Conservation (phyloP, 108 stramenopile species). For the Fistulifera solaris region DNA sequence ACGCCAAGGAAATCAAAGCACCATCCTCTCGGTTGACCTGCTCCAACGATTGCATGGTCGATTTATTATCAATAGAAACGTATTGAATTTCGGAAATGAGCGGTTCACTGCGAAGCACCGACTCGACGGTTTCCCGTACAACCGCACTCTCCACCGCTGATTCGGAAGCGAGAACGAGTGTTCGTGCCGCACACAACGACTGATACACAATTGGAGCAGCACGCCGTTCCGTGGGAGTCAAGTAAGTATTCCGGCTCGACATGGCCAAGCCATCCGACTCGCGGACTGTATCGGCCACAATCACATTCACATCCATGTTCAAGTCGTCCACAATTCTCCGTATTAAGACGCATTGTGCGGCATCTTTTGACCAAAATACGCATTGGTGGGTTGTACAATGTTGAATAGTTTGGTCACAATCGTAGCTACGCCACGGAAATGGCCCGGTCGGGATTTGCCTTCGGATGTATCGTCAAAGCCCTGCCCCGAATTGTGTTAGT, state of each 20-base stretch:
- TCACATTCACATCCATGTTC: constrained; percentile 68
- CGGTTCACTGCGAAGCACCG: constrained; percentile 50
- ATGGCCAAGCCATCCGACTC: constrained; percentile 93
- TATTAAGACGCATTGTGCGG: constrained; percentile 88
- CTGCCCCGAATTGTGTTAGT: too few species aligned
- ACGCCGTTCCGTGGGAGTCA: constrained; percentile 60
- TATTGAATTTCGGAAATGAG: constrained; percentile 77
- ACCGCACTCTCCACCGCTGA: constrained; percentile 11
- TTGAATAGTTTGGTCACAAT: constrained; percentile 97
- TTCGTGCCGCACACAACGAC: constrained; percentile 55
- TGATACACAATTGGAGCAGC: constrained; percentile 77
- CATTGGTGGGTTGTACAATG: constrained; percentile 83
- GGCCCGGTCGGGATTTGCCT: constrained; percentile 76
- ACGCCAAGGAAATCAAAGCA: constrained; percentile 71
- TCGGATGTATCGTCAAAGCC: constrained; percentile 81
- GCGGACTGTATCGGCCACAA: constrained; percentile 69
- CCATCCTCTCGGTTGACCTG: constrained; percentile 34
- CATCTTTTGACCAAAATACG: constrained; percentile 99
- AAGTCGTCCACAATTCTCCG: constrained; percentile 79
- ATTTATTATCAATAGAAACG: constrained; percentile 62
- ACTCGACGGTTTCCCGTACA: constrained; percentile 24
- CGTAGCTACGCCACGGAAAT: constrained; percentile 96
- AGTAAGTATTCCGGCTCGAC: constrained; percentile 94
- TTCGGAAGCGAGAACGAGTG: constrained; percentile 17
- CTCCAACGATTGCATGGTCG: constrained; percentile 65